Evolutionary conservation across 2,329 filamentous ascomycete species (phyloP).

Genomic region (Cladophialophora exuberans): DNA sequence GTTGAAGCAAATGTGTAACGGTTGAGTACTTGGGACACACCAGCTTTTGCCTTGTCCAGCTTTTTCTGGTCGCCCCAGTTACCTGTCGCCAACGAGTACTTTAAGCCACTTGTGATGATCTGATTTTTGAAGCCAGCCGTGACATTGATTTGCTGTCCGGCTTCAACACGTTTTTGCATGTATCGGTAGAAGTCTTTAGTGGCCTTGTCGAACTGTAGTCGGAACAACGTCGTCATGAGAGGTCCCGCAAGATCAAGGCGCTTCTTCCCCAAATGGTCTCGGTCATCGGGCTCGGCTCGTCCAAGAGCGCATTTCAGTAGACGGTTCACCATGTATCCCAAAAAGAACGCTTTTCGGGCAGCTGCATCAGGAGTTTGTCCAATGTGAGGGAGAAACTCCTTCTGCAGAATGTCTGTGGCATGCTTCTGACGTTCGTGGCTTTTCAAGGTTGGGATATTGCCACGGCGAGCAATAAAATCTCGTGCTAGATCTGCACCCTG

Average conservation of each 20-base stretch:
- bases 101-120: slow-evolving; percentile 89
- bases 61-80: slow-evolving; percentile 99
- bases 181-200: slow-evolving; percentile 90
- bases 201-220: slow-evolving; percentile 85
- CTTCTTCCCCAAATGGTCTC: slow-evolving; percentile 99
- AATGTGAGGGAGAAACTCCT: slow-evolving; percentile 95
- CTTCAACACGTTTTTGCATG: slow-evolving; percentile 88
- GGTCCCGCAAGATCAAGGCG: slow-evolving; percentile 93
- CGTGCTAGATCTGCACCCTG: slow-evolving; percentile 93
- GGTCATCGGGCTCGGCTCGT: slow-evolving; percentile 90
- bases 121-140: slow-evolving; percentile 87
- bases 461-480: slow-evolving; percentile 94
- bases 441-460: slow-evolving; percentile 70
- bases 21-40: slow-evolving; percentile 97
- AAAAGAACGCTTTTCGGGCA: slow-evolving; percentile 94
- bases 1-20: slow-evolving; percentile 97
- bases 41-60: slow-evolving; percentile 89
- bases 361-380: slow-evolving; percentile 94
- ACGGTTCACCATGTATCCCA: slow-evolving; percentile 98
- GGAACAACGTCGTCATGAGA: slow-evolving; percentile 93
- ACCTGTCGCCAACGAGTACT: slow-evolving; percentile 94
- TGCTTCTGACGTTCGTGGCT: slow-evolving; percentile 86
- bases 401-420: slow-evolving; percentile 92
- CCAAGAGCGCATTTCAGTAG: slow-evolving; percentile 91
- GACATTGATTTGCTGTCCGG: slow-evolving; percentile 84